Conservation (phyloP, 139 green algal species). For the Haematococcus lacustris region DNA sequence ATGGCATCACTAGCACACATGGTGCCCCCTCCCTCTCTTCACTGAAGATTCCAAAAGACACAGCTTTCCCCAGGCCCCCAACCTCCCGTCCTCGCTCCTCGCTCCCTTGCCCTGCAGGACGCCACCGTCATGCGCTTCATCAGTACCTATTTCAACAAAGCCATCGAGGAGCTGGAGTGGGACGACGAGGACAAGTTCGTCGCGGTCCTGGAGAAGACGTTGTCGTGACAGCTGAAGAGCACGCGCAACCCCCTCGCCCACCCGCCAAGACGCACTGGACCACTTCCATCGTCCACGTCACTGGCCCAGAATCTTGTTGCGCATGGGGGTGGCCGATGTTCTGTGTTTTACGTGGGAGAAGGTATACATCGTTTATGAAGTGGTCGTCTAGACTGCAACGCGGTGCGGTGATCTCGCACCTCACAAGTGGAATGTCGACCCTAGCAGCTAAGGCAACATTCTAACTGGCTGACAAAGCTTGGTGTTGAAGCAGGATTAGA, state of each 20-base stretch:
- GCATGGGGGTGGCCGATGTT: background rate
- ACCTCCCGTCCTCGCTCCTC: background rate
- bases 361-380: background rate
- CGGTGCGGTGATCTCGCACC: too few species aligned
- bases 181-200: conserved; percentile 33
- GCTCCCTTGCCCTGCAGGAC: conserved; percentile 14
- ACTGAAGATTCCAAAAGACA: background rate
- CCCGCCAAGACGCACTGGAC: too few species aligned
- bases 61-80: too few species aligned
- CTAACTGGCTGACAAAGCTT: too few species aligned
- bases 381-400: background rate
- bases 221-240: background rate
- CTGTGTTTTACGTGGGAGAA: background rate
- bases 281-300: background rate
- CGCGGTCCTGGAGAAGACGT: conserved; percentile 18
- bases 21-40: background rate
- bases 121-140: conserved; percentile 16
- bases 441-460: too few species aligned
- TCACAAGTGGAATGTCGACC: too few species aligned
- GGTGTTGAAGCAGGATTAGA: too few species aligned
- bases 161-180: conserved; percentile 17
- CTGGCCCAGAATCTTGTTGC: background rate
- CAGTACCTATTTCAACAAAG: conserved; percentile 29
- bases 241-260: too few species aligned
- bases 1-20: background rate